These are phyloP conservation scores for Fusarium redolens DNA, from an alignment of 2,329 filamentous ascomycete species.

Conservation along the genomic window DNA sequence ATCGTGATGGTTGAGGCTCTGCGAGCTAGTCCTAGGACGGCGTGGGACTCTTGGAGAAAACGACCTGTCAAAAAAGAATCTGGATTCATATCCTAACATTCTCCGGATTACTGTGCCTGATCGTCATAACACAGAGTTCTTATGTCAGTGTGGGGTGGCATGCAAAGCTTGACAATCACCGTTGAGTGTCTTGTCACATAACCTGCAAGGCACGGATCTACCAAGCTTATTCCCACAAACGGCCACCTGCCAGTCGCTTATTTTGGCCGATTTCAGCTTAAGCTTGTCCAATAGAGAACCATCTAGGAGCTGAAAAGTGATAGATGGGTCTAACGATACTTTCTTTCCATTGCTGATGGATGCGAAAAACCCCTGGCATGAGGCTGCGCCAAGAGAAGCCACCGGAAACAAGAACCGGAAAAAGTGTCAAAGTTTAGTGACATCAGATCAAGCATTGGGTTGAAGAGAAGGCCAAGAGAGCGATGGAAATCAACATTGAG, in stretches of 20 bases:
- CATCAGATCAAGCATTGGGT: background rate
- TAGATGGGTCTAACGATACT: too few species aligned
- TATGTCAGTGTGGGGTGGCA: background rate
- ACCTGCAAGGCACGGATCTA: conserved; percentile 22
- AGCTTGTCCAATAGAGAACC: background rate
- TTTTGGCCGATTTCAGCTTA: background rate
- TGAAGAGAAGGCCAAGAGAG: too few species aligned
- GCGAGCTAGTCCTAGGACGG: background rate
- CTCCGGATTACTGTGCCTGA: background rate
- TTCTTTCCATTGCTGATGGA: background rate
- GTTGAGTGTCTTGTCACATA: conserved; percentile 10
- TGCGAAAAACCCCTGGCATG: conserved; percentile 6
- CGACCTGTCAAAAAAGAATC: background rate
- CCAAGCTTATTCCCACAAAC: conserved; percentile 1
- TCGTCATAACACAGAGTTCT: background rate
- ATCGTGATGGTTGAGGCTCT: background rate
- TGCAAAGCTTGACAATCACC: background rate
- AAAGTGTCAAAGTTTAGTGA: conserved; percentile 4
- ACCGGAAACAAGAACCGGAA: conserved; percentile 7
- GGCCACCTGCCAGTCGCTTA: too few species aligned
- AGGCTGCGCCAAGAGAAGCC: conserved; percentile 16
- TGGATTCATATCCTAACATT: background rate
- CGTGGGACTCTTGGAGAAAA: background rate
- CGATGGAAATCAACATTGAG: too few species aligned
- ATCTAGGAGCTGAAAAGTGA: too few species aligned